Percentiles rank a stretch among this genome's conserved stretches.
These are phyloP conservation scores for Moricandia arvensis DNA, from an alignment of 345 rosid species.

Conservation along the genomic window DNA sequence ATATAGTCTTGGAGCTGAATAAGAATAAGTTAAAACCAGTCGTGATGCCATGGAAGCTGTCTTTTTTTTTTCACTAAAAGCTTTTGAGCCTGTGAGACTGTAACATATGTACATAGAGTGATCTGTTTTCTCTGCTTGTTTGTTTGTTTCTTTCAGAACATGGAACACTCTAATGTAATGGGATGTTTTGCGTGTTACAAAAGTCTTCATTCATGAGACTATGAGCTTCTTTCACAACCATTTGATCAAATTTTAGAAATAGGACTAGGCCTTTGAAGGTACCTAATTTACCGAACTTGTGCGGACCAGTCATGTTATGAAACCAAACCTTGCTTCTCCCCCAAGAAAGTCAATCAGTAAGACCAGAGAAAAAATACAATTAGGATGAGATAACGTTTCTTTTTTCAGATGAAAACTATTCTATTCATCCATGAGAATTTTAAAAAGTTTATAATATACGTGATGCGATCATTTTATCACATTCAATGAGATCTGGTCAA, in stretches of 20 bases:
- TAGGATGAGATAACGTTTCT: constrained; percentile 21
- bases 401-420: not conserved
- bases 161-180: not conserved
- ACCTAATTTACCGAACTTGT: not conserved
- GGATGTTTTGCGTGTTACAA: not conserved
- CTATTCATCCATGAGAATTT: not conserved
- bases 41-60: constrained; percentile 21
- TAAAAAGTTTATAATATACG: not conserved
- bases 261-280: not conserved
- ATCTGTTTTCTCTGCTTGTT: constrained; percentile 1
- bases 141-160: constrained; percentile 3
- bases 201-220: not conserved
- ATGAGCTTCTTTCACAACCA: not conserved
- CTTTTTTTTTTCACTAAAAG: constrained; percentile 9
- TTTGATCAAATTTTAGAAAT: not conserved
- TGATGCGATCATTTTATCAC: constrained; percentile 36
- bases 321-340: constrained; percentile 3
- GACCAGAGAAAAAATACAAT: constrained; percentile 12
- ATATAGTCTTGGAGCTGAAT: constrained; percentile 7
- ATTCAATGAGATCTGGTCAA: constrained; percentile 30
- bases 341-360: constrained; percentile 32
- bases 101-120: constrained; percentile 16
- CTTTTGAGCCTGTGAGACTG: constrained; percentile 24
- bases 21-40: constrained; percentile 12
- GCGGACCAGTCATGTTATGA: no score